Conservation (phyloP, 2,329 filamentous ascomycete species). For the Triangularia setosa region DNA sequence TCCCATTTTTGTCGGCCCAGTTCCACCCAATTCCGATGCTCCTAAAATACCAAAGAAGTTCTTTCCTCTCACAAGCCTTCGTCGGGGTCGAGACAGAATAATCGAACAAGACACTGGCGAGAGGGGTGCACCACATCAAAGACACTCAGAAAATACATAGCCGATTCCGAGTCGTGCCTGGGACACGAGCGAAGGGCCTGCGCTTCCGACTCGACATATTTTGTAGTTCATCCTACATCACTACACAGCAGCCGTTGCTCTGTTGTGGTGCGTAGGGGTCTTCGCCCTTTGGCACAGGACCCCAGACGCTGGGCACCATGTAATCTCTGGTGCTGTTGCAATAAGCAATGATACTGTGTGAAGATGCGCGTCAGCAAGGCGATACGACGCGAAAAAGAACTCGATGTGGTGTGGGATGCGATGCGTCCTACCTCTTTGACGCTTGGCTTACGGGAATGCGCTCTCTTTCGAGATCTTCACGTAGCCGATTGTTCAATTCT, state of each 20-base stretch:
- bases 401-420: background rate
- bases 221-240: slow-evolving; percentile 64
- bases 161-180: background rate
- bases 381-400: background rate
- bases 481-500: slow-evolving; percentile 91
- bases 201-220: slow-evolving; percentile 13
- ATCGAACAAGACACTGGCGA: background rate
- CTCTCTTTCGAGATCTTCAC: slow-evolving; percentile 92
- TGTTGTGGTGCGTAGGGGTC: slow-evolving; percentile 98
- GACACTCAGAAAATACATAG: background rate
- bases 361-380: slow-evolving; percentile 2
- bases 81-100: background rate
- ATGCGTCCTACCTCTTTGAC: slow-evolving; percentile 66
- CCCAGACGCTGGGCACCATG: slow-evolving; percentile 98
- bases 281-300: slow-evolving; percentile 86
- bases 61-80: background rate
- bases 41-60: background rate
- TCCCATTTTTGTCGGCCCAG: background rate
- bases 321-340: slow-evolving; percentile 98
- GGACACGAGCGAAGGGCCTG: slow-evolving; percentile 1
- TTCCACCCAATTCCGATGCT: background rate
- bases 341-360: slow-evolving; percentile 84
- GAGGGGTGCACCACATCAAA: background rate
- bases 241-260: slow-evolving; percentile 84
- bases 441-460: slow-evolving; percentile 95